Evolutionary conservation across 495 filamentous ascomycete genomes (phyloP).

Genomic region (Darksidea phi): DNA sequence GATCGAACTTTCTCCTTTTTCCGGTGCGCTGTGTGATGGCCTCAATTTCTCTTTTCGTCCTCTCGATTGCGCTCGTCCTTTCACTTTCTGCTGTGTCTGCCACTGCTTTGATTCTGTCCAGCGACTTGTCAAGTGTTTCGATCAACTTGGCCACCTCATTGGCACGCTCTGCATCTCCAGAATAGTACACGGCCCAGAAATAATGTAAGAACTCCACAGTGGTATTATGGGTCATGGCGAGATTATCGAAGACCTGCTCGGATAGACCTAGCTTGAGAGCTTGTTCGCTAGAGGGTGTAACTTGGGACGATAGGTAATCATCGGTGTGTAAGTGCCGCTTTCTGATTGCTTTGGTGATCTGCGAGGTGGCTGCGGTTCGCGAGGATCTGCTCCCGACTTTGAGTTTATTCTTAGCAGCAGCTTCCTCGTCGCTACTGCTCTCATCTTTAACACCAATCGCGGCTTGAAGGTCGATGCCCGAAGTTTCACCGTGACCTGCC

Average conservation of each 20-base stretch:
- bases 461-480: conserved; percentile 57
- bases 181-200: conserved; percentile 88
- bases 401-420: conserved; percentile 46
- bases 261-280: conserved; percentile 63
- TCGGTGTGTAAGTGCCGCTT: conserved; percentile 57
- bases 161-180: conserved; percentile 74
- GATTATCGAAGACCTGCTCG: conserved; percentile 62
- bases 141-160: conserved; percentile 71
- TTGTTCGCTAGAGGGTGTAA: conserved; percentile 39
- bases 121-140: conserved; percentile 71
- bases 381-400: conserved; percentile 60
- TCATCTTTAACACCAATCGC: conserved; percentile 63
- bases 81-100: conserved; percentile 76
- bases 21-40: conserved; percentile 68
- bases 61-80: conserved; percentile 56
- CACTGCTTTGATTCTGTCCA: conserved; percentile 78
- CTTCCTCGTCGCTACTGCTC: conserved; percentile 60
- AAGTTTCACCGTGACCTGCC: conserved; percentile 34
- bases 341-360: conserved; percentile 56
- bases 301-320: conserved; percentile 37
- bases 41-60: conserved; percentile 63
- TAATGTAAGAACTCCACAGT: conserved; percentile 93
- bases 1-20: conserved; percentile 63
- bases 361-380: conserved; percentile 55
- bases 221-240: conserved; percentile 84